phyloP scores from a whole-genome alignment of 495 filamentous ascomycete species.

The Bathelium albidoporum region DNA sequence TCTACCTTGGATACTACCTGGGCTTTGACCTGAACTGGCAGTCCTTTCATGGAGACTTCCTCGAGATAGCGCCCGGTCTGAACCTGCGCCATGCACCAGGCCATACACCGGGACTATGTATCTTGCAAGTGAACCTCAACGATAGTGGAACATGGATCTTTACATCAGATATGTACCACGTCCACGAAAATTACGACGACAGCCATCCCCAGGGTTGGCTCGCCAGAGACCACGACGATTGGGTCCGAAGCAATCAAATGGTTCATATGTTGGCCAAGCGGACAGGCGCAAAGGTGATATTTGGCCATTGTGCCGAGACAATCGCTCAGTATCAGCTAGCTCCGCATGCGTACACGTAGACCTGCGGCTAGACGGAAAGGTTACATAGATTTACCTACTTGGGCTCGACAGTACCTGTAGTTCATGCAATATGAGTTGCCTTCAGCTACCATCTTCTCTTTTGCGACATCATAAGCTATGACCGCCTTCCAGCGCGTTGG shows the following conservation, averaged over 20 bases:
- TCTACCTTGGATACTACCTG: conserved; percentile 31
- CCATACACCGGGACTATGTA: conserved; percentile 25
- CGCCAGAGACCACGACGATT: conserved; percentile 35
- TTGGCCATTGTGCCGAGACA: conserved; percentile 29
- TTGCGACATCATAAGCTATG: no score
- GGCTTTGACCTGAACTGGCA: conserved; percentile 26
- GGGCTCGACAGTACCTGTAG: neutral
- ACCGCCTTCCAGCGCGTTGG: no score
- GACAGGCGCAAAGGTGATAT: conserved; percentile 33
- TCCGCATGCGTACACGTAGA: conserved; percentile 7
- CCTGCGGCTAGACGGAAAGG: neutral
- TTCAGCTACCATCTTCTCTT: no score
- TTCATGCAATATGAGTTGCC: no score
- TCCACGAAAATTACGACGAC: conserved; percentile 24
- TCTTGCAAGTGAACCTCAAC: conserved; percentile 31
- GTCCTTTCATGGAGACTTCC: conserved; percentile 30
- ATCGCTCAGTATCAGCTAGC: conserved; percentile 4
- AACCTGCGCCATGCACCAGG: conserved; percentile 32
- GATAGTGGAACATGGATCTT: conserved; percentile 31
- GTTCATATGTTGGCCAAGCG: conserved; percentile 30
- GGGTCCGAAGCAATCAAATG: conserved; percentile 35
- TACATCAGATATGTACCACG: conserved; percentile 31
- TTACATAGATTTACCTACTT: neutral
- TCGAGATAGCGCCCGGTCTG: conserved; percentile 33
- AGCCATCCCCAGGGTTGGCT: conserved; percentile 35